phyloP scores from a whole-genome alignment of 805 yeast species.

The Zygosaccharomyces lentus region DNA sequence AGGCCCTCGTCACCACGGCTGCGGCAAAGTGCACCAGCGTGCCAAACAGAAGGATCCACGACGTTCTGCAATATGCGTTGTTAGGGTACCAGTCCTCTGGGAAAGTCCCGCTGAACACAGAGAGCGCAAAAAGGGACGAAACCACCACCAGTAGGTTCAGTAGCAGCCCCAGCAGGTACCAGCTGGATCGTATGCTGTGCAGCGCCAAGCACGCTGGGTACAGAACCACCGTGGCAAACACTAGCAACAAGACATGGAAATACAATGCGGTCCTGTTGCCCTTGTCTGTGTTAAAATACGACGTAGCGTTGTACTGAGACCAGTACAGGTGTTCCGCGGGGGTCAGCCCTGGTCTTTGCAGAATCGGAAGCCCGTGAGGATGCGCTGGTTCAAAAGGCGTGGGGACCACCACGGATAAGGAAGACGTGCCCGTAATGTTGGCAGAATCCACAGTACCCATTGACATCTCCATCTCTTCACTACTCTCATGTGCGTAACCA shows the following conservation, averaged over 20 bases:
- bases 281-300: conserved; percentile 53
- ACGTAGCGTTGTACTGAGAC: conserved; percentile 73
- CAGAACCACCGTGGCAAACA: conserved; percentile 45
- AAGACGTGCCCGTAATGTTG: conserved; percentile 12
- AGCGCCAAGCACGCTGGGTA: conserved; percentile 69
- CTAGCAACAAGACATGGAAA: conserved; percentile 48
- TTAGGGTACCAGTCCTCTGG: conserved; percentile 66
- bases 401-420: conserved; percentile 33
- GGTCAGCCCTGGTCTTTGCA: conserved; percentile 52
- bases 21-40: conserved; percentile 50
- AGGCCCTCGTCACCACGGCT: conserved; percentile 48
- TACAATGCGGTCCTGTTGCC: conserved; percentile 50
- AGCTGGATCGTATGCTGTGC: conserved; percentile 52
- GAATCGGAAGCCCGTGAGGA: conserved; percentile 70
- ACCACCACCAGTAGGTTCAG: conserved; percentile 45
- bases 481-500: conserved; percentile 40
- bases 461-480: conserved; percentile 21
- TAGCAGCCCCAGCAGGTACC: conserved; percentile 55
- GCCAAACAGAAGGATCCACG: conserved; percentile 53
- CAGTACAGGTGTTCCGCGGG: conserved; percentile 74
- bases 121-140: conserved; percentile 50
- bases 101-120: conserved; percentile 54
- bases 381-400: conserved; percentile 46
- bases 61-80: conserved; percentile 67
- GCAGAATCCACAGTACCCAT: conserved; percentile 6